These are phyloP conservation scores for Filobasidium uniguttulatum DNA, from an alignment of 1,284 basidiomycete genomes.

Conservation along the genomic window DNA sequence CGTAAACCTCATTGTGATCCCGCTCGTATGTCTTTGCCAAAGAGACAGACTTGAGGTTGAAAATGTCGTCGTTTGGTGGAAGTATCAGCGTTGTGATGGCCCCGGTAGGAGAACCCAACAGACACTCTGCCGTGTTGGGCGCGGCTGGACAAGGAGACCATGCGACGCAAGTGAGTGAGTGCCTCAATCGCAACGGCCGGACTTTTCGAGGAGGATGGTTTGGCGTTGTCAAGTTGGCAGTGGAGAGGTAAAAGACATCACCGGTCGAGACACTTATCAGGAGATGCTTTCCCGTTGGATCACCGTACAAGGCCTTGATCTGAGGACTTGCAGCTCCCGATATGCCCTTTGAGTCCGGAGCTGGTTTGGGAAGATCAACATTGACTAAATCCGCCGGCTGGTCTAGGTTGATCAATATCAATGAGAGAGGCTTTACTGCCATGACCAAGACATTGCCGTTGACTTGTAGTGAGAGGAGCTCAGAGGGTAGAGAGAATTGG, in stretches of 20 bases:
- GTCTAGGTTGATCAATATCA: conserved; percentile 72
- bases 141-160: conserved; percentile 60
- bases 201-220: conserved; percentile 44
- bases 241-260: conserved; percentile 83
- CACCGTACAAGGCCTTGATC: conserved; percentile 63
- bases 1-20: conserved; percentile 64
- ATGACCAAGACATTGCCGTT: conserved; percentile 76
- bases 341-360: conserved; percentile 27
- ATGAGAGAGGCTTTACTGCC: conserved; percentile 58
- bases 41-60: conserved; percentile 51
- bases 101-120: conserved; percentile 77
- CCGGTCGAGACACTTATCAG: conserved; percentile 72
- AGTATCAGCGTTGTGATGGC: conserved; percentile 57
- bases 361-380: conserved; percentile 50
- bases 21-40: conserved; percentile 37
- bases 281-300: conserved; percentile 82
- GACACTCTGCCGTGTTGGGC: conserved; percentile 44
- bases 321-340: conserved; percentile 25
- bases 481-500: conserved; percentile 72
- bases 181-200: conserved; percentile 64
- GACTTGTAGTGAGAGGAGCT: conserved; percentile 62
- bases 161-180: conserved; percentile 80
- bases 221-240: conserved; percentile 16
- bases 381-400: conserved; percentile 66
- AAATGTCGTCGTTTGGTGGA: conserved; percentile 68